phyloP scores from a whole-genome alignment of 164 flowering plant species.

The Buxus sempervirens region DNA sequence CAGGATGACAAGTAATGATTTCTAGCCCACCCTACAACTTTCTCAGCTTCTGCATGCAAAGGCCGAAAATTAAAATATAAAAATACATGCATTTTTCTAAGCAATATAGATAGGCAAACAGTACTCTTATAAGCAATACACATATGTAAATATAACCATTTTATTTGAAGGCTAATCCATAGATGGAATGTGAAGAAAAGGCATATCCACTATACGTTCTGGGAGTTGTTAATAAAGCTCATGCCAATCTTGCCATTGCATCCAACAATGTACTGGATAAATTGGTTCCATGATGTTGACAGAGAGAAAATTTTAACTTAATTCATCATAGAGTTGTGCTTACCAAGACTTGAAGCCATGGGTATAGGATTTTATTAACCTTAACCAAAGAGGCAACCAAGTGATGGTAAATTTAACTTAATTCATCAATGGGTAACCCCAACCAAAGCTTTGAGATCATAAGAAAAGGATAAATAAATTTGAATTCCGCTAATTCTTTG shows the following conservation, averaged over 20 bases:
- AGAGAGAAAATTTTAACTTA: neutral
- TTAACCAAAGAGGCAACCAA: too few relatives aligned
- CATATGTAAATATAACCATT: neutral
- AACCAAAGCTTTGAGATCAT: neutral
- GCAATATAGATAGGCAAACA: neutral
- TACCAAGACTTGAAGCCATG: too few relatives aligned
- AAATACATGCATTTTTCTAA: conserved; percentile 1
- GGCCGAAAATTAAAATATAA: neutral
- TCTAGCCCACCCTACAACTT: conserved; percentile 95
- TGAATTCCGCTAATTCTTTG: neutral
- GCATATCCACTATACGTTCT: neutral
- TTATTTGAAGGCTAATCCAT: neutral
- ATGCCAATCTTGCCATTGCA: neutral
- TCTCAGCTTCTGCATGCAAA: conserved; percentile 78
- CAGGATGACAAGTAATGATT: conserved; percentile 80
- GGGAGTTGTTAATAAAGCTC: neutral
- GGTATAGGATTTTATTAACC: too few relatives aligned
- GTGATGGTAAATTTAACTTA: neutral
- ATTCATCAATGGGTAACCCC: neutral
- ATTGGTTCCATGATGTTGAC: neutral
- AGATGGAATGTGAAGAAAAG: neutral
- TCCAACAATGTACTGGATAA: neutral
- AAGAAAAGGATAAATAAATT: neutral
- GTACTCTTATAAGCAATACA: neutral
- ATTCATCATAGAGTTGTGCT: too few relatives aligned